Percentiles rank a stretch among this genome's conserved stretches.
Evolutionary conservation across 345 rosid species (phyloP).

Genomic region (Dovyalis caffra): DNA sequence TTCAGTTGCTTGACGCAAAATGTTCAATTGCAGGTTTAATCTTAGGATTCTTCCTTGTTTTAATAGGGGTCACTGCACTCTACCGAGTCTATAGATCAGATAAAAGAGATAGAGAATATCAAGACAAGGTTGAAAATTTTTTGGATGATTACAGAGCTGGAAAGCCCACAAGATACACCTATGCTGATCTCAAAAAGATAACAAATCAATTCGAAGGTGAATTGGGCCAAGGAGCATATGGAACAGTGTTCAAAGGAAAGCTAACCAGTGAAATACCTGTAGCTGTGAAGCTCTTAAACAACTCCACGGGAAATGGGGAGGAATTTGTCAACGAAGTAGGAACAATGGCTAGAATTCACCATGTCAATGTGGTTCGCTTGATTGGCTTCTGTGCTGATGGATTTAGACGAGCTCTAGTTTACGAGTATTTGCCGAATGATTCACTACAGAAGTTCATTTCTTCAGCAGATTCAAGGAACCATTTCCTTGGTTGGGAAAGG

Average conservation of each 20-base stretch:
- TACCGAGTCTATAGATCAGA: neutral
- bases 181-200: constrained; percentile 11
- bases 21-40: neutral
- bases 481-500: too few relatives aligned
- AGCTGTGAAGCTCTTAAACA: constrained; percentile 3
- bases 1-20: too few relatives aligned
- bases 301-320: neutral
- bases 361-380: constrained; percentile 12
- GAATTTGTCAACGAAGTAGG: neutral
- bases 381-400: constrained; percentile 14
- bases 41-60: neutral
- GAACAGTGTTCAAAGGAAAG: constrained; percentile 17
- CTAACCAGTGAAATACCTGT: neutral
- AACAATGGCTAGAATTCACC: neutral
- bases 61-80: neutral
- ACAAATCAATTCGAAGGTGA: constrained; percentile 7
- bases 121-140: neutral
- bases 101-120: neutral
- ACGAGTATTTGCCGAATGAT: constrained; percentile 10
- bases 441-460: constrained; percentile 5
- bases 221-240: constrained; percentile 16
- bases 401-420: too few relatives aligned
- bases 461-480: neutral
- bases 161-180: constrained; percentile 12
- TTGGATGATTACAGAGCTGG: constrained; percentile 9